Percentiles rank a stretch among this genome's conserved stretches.
phyloP scores from a whole-genome alignment of 176 grass and related monocot species.

The Cymbopogon citratus region DNA sequence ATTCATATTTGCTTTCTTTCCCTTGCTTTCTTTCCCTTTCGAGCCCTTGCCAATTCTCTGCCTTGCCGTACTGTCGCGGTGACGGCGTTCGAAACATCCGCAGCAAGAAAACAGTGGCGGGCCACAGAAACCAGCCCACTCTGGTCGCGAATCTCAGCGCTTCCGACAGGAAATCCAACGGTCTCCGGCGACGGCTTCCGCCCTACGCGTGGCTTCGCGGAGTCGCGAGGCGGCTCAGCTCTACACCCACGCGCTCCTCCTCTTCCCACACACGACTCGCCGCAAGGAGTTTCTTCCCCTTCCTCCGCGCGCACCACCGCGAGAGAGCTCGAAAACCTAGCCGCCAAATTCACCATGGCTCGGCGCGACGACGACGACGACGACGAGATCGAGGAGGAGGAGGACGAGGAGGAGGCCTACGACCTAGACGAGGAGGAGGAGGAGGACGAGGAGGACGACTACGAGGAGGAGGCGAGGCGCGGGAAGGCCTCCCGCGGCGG shows the following conservation, averaged over 20 bases:
- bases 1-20: too few relatives aligned
- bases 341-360: slow-evolving; percentile 60
- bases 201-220: background rate
- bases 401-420: slow-evolving; percentile 53
- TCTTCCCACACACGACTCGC: background rate
- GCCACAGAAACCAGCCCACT: background rate
- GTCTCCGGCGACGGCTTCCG: background rate
- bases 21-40: too few relatives aligned
- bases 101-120: background rate
- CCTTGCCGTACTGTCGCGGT: background rate
- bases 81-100: background rate
- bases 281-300: slow-evolving; percentile 28
- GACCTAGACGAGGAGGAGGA: slow-evolving; percentile 63
- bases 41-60: too few relatives aligned
- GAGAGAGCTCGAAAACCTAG: slow-evolving; percentile 46
- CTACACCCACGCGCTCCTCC: background rate
- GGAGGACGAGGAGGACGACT: slow-evolving; percentile 46
- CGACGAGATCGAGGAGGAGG: slow-evolving; percentile 55
- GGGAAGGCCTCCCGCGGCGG: slow-evolving; percentile 37
- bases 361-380: slow-evolving; percentile 62
- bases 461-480: slow-evolving; percentile 52
- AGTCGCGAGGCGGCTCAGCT: background rate
- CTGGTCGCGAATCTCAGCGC: background rate
- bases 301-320: slow-evolving; percentile 7
- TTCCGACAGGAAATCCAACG: slow-evolving; percentile 31